phyloP scores from a whole-genome alignment of 225 moss, liverwort and hornwort species.

The Pseudisothecium myosuroides region DNA sequence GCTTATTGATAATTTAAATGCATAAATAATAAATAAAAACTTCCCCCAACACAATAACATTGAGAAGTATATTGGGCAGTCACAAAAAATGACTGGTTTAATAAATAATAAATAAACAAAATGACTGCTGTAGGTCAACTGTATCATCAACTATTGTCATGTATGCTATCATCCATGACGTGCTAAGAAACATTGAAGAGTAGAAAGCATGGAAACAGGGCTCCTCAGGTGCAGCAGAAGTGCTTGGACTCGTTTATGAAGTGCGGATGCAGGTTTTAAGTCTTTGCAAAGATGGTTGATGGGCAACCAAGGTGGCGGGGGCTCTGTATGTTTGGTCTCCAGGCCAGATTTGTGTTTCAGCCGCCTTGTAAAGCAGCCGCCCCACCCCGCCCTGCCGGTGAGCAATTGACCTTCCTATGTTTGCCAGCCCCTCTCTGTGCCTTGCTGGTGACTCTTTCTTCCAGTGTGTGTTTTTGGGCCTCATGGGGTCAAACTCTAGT shows the following conservation, averaged over 20 bases:
- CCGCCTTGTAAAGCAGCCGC: background rate
- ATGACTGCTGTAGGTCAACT: background rate
- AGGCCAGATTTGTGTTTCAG: background rate
- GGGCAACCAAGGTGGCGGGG: background rate
- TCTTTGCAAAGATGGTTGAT: background rate
- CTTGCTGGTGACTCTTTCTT: too few relatives aligned
- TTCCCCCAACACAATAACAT: too few relatives aligned
- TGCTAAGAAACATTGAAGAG: background rate
- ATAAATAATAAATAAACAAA: too few relatives aligned
- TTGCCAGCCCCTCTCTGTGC: too few relatives aligned
- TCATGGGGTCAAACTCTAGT: too few relatives aligned
- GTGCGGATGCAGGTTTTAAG: background rate
- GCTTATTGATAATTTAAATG: background rate
- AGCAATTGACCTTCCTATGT: background rate
- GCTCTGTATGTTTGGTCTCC: background rate
- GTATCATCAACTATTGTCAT: background rate
- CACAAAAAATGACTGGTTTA: background rate
- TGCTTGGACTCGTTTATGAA: background rate
- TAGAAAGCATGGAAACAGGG: background rate
- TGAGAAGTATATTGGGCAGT: background rate
- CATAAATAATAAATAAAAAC: background rate
- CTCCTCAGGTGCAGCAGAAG: background rate
- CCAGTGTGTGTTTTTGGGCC: too few relatives aligned
- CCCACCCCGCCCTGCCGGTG: too few relatives aligned
- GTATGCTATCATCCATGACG: background rate